These are phyloP conservation scores for Helminthosporium solani DNA, from an alignment of 2,329 filamentous ascomycete species.

Conservation along the genomic window DNA sequence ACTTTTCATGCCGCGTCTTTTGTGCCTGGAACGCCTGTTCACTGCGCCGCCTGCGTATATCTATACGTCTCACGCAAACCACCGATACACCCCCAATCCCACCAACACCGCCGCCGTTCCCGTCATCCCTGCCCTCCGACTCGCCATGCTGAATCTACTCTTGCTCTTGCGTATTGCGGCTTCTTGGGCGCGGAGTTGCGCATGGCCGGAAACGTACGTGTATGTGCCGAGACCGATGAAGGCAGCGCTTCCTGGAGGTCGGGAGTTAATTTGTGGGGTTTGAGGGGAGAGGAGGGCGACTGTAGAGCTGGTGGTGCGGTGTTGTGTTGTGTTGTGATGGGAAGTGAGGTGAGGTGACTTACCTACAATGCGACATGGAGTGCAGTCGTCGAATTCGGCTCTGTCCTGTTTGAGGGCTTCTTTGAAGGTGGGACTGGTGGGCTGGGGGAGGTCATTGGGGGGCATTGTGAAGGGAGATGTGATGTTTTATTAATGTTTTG, in stretches of 20 bases:
- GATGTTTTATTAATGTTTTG: no score
- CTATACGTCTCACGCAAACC: no score
- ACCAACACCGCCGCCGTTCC: slow-evolving; percentile 44
- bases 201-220: slow-evolving; percentile 49
- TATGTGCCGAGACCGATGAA: slow-evolving; percentile 51
- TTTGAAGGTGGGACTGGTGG: slow-evolving; percentile 26
- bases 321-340: no score
- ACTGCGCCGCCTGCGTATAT: no score
- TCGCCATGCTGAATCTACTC: slow-evolving; percentile 45
- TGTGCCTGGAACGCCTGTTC: no score
- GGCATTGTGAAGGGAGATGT: slow-evolving; percentile 12
- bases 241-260: slow-evolving; percentile 45
- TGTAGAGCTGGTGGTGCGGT: no score
- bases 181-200: slow-evolving; percentile 46
- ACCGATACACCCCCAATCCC: slow-evolving; percentile 47
- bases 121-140: slow-evolving; percentile 44
- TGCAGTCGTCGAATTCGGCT: slow-evolving; percentile 61
- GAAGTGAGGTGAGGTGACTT: slow-evolving; percentile 9
- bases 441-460: slow-evolving; percentile 5
- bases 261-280: neutral
- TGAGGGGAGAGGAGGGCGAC: neutral
- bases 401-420: slow-evolving; percentile 35
- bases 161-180: slow-evolving; percentile 44
- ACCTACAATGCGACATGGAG: slow-evolving; percentile 72
- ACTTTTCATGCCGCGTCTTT: no score